Conservation (phyloP, 2,329 filamentous ascomycete species). For the Plectosphaerella plurivora region DNA sequence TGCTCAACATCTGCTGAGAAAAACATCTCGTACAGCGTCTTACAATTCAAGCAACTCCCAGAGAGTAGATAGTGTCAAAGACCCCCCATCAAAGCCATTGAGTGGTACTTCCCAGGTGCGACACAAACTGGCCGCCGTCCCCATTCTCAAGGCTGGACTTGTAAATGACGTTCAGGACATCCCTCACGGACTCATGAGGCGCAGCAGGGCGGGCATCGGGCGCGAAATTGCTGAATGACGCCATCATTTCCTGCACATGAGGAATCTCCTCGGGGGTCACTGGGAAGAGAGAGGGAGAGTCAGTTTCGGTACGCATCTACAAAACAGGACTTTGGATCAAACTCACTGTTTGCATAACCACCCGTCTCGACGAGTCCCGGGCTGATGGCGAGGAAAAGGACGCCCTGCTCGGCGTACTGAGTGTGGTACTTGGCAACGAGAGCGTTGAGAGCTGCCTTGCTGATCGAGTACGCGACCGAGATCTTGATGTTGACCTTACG, state of each 20-base stretch:
- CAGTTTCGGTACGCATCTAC: slow-evolving; percentile 46
- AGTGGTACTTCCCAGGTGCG: slow-evolving; percentile 49
- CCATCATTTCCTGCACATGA: slow-evolving; percentile 16
- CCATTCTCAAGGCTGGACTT: slow-evolving; percentile 38
- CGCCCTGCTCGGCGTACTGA: slow-evolving; percentile 41
- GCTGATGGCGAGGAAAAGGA: slow-evolving; percentile 46
- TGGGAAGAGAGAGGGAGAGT: slow-evolving; percentile 11
- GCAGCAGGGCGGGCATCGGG: slow-evolving; percentile 32
- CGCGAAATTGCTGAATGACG: slow-evolving; percentile 27
- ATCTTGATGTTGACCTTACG: slow-evolving; percentile 27
- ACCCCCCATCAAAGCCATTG: slow-evolving; percentile 45
- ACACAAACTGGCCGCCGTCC: slow-evolving; percentile 46
- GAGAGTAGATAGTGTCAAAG: too few species aligned
- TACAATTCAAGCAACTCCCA: too few species aligned
- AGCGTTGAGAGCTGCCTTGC: slow-evolving; percentile 49
- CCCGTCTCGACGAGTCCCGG: slow-evolving; percentile 47
- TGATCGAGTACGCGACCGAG: slow-evolving; percentile 36
- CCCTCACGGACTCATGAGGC: slow-evolving; percentile 27
- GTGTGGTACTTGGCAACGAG: slow-evolving; percentile 48
- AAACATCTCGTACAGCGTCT: too few species aligned
- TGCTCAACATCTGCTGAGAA: too few species aligned
- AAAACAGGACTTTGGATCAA: slow-evolving; percentile 41
- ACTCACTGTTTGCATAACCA: slow-evolving; percentile 16
- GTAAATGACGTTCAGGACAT: slow-evolving; percentile 26
- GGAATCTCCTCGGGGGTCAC: slow-evolving; percentile 20